Percentiles rank a stretch among this genome's conserved stretches.
These are phyloP conservation scores for Phytophthora citrophthora DNA, from an alignment of 352 stramenopile species.

Conservation along the genomic window DNA sequence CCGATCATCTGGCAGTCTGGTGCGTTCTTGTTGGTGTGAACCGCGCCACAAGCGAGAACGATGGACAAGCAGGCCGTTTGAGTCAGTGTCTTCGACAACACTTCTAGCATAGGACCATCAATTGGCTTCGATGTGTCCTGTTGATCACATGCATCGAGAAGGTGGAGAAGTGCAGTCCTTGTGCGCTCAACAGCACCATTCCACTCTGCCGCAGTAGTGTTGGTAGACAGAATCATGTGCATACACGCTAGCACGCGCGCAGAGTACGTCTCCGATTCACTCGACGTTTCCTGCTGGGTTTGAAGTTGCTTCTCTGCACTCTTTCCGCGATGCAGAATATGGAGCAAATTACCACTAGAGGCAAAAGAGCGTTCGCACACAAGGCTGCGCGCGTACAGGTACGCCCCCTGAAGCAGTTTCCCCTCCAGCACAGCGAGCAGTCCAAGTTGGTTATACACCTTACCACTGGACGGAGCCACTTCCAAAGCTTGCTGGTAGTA, in stretches of 20 bases:
- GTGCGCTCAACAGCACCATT: constrained; percentile 12
- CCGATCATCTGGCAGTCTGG: constrained; percentile 1
- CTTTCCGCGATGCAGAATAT: constrained; percentile 35
- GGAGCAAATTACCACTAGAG: constrained; percentile 43
- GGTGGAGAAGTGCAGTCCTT: constrained; percentile 15
- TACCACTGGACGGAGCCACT: constrained; percentile 52
- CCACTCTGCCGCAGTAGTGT: constrained; percentile 15
- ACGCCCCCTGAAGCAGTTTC: constrained; percentile 43
- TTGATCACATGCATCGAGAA: constrained; percentile 25
- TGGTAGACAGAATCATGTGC: constrained; percentile 13
- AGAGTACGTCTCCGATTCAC: constrained; percentile 14
- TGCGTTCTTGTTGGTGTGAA: constrained; percentile 6
- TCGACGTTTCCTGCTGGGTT: constrained; percentile 2
- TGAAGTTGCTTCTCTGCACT: constrained; percentile 18
- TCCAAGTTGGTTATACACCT: constrained; percentile 70
- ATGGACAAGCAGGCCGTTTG: constrained; percentile 41
- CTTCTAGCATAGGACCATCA: constrained; percentile 15
- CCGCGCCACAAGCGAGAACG: constrained; percentile 36
- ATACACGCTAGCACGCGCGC: constrained; percentile 22
- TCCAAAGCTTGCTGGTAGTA: constrained; percentile 48
- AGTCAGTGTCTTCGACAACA: constrained; percentile 23
- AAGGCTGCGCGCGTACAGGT: constrained; percentile 54
- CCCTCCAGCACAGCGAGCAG: constrained; percentile 45
- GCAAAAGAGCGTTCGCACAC: constrained; percentile 49
- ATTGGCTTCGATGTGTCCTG: constrained; percentile 16